These are phyloP conservation scores for Verticillium zaregamsianum DNA, from an alignment of 2,329 filamentous ascomycete species.

Conservation along the genomic window DNA sequence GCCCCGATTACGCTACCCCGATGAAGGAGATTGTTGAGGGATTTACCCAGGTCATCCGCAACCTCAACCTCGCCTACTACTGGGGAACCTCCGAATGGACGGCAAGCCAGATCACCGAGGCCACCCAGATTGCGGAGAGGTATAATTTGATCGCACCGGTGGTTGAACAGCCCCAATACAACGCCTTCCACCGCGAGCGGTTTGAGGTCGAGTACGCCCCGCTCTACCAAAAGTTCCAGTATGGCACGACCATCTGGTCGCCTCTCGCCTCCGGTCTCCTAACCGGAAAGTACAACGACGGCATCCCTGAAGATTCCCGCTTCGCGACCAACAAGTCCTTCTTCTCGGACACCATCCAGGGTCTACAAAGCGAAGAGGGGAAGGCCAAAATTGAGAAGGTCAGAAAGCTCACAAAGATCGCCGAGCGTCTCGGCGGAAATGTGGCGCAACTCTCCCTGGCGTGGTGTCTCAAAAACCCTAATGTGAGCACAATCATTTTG, in stretches of 20 bases:
- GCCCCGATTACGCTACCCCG: constrained; percentile 62
- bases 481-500: constrained; percentile 23
- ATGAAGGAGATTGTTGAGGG: constrained; percentile 68
- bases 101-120: constrained; percentile 61
- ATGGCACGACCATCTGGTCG: constrained; percentile 58
- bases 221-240: constrained; percentile 54
- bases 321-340: constrained; percentile 53
- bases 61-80: constrained; percentile 62
- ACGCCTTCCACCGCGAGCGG: constrained; percentile 56
- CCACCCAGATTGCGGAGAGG: constrained; percentile 54
- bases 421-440: constrained; percentile 18
- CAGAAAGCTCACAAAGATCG: constrained; percentile 16
- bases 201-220: constrained; percentile 61
- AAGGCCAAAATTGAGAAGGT: constrained; percentile 22
- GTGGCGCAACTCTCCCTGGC: constrained; percentile 19
- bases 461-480: constrained; percentile 20
- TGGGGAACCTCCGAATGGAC: constrained; percentile 71
- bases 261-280: constrained; percentile 55
- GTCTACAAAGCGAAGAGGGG: constrained; percentile 31
- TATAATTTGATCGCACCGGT: constrained; percentile 59
- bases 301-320: constrained; percentile 51
- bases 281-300: constrained; percentile 62
- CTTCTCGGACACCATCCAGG: constrained; percentile 53
- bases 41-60: constrained; percentile 66
- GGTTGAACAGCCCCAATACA: constrained; percentile 67